Base-by-base conservation (phyloP, 495 filamentous ascomycete species). In the Xylaria cubensis region DNA sequence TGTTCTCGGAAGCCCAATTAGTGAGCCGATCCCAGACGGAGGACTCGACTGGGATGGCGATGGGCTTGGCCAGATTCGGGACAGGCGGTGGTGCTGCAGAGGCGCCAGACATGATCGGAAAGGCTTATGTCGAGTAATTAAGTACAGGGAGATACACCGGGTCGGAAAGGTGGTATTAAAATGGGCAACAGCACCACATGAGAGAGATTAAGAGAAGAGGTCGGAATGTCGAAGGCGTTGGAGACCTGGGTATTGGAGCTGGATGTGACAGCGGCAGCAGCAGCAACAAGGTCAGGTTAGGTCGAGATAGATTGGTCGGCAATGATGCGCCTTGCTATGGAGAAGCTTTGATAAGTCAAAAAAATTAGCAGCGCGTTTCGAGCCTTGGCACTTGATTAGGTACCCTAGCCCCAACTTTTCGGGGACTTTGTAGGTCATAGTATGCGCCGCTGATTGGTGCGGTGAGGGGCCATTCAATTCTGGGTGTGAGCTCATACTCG, bases 1-100 rank as follows among this genome's bases (percentile, higher is more conserved):
- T 99, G 80, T 99, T 92, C 77, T 98, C 96, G 0, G 95, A 94
- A 32, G 92, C 93, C 94, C 95, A 99, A 81, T 88, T 92, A 73
- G 94, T 92, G 77, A 98, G 82, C 71, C 94, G 90, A 81, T 95
- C 91, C 94, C 94, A 97, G 66, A 97, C 79, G 26, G 94, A 94
- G 72, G 92, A 87, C 51, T 85, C 78, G 72, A 82, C 82, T 12
- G 82, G 77, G 56, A 86, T 64, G 21, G 80, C 77, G 34, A 83
- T 72, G 17, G 81, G 76, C 56, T 79, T 75, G 64, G 73, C 82
- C 74, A 79, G 63, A 32, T 78, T 73, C 73, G 84, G 83, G 70
- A 79, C 78, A 39, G 82, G 76, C 50, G 81, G 82, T 69, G 78
- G 74, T 53, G 81, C 75, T 74, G 83, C 81, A 51, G 84, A 78